Conservation (phyloP, 2,329 filamentous ascomycete species). For the Emmonsiellopsis sp. region DNA sequence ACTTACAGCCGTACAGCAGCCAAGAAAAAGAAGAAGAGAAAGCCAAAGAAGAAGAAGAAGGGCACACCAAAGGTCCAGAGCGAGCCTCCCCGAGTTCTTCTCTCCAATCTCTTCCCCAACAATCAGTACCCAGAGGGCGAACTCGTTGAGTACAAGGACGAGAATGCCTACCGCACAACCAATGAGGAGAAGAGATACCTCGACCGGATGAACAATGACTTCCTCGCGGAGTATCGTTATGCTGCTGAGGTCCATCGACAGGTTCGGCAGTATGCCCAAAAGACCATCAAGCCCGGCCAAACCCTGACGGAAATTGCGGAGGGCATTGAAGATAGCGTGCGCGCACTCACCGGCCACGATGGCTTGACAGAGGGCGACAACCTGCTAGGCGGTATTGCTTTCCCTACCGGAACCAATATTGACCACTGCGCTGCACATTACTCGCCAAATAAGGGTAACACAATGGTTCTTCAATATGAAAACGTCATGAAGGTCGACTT, state of each 20-base stretch:
- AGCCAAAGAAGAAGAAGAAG: constrained; percentile 62
- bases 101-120: constrained; percentile 66
- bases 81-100: constrained; percentile 63
- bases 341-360: constrained; percentile 65
- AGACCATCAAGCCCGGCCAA: constrained; percentile 72
- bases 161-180: constrained; percentile 71
- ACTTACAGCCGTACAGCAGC: constrained; percentile 18
- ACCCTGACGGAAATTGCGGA: constrained; percentile 73
- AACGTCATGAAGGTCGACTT: constrained; percentile 70
- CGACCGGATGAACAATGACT: constrained; percentile 71
- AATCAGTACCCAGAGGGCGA: constrained; percentile 67
- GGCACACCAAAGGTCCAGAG: constrained; percentile 58
- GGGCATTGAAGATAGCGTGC: constrained; percentile 76
- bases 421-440: constrained; percentile 84
- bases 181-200: constrained; percentile 76
- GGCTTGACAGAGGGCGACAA: constrained; percentile 72
- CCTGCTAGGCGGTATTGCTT: constrained; percentile 72
- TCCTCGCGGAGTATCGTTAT: constrained; percentile 70
- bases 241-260: constrained; percentile 85
- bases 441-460: constrained; percentile 80
- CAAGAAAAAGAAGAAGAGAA: constrained; percentile 82
- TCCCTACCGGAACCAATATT: constrained; percentile 73
- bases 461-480: constrained; percentile 55
- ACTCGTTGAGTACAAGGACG: constrained; percentile 66
- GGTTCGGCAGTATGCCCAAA: constrained; percentile 74